A percentile compares a stretch with the other conserved stretches of the same genome.
phyloP scores from a whole-genome alignment of 1,284 basidiomycete genomes.

The Amylostereum chailletii region DNA sequence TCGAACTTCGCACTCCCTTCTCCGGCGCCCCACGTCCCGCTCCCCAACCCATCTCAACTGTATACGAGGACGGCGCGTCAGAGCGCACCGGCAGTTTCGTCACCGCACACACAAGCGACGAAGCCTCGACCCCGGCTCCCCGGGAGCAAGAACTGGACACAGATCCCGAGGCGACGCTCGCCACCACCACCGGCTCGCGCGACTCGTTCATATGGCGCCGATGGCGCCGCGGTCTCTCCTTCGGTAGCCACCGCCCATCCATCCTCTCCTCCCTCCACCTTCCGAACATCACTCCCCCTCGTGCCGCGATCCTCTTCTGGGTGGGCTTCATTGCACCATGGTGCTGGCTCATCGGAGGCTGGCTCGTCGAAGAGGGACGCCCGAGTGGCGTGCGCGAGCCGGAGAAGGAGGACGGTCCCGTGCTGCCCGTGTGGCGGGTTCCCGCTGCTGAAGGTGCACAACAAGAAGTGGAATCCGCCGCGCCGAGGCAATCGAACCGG shows the following conservation, averaged over 20 bases:
- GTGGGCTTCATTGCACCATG: constrained; percentile 54
- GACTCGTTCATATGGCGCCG: not conserved
- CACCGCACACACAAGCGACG: constrained; percentile 29
- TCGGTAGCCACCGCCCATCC: constrained; percentile 19
- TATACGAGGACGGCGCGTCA: constrained; percentile 37
- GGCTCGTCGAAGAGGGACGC: constrained; percentile 47
- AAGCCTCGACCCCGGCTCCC: too few relatives aligned
- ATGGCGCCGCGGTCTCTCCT: constrained; percentile 6
- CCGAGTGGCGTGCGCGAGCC: constrained; percentile 18
- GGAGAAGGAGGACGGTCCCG: constrained; percentile 14
- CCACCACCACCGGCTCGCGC: not conserved
- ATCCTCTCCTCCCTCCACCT: constrained; percentile 12
- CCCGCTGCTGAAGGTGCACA: not conserved
- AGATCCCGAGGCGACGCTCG: too few relatives aligned
- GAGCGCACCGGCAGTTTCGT: constrained; percentile 52
- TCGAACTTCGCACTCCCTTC: constrained; percentile 49
- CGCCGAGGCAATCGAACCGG: too few relatives aligned
- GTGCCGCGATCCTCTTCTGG: constrained; percentile 57
- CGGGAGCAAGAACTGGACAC: too few relatives aligned
- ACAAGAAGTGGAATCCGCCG: not conserved
- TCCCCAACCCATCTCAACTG: constrained; percentile 27
- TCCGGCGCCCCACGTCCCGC: constrained; percentile 28
- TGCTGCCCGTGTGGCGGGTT: constrained; percentile 26
- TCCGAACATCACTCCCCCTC: constrained; percentile 14
- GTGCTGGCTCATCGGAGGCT: constrained; percentile 67